Conservation (phyloP, 1,284 basidiomycete species). For the Porodaedalea pini region DNA sequence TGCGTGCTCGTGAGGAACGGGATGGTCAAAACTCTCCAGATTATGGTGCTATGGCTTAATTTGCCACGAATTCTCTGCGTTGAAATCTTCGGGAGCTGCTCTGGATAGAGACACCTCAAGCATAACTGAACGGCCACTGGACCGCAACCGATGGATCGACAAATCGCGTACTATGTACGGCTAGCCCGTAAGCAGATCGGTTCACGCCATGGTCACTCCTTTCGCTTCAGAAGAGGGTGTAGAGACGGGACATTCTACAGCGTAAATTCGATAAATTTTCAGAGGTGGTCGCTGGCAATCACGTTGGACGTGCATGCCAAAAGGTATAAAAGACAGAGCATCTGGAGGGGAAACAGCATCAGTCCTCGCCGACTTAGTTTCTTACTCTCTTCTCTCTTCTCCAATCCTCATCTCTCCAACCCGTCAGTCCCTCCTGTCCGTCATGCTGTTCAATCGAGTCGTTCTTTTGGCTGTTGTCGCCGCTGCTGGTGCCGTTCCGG, state of each 20-base stretch:
- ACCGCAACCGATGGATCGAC: neutral
- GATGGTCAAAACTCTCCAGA: too few relatives aligned
- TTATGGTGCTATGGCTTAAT: neutral
- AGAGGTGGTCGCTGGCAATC: neutral
- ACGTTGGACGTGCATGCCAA: neutral
- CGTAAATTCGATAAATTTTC: neutral
- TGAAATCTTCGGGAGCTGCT: neutral
- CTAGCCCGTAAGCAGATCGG: neutral
- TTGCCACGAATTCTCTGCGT: neutral
- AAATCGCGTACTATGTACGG: neutral
- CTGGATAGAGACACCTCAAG: neutral
- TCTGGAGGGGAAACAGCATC: neutral
- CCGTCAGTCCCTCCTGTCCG: neutral
- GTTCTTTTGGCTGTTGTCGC: conserved; percentile 4
- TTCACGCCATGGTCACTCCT: neutral
- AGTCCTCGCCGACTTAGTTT: neutral
- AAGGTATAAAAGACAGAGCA: neutral
- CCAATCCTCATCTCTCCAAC: neutral
- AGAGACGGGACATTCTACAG: neutral
- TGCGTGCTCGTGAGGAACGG: too few relatives aligned
- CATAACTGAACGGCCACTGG: neutral
- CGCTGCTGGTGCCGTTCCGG: neutral
- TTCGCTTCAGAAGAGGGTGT: conserved; percentile 3
- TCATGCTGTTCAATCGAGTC: neutral
- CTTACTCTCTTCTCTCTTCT: neutral